These are phyloP conservation scores for Haematococcus sp. DNA, from an alignment of 139 green algal genomes.

Conservation along the genomic window DNA sequence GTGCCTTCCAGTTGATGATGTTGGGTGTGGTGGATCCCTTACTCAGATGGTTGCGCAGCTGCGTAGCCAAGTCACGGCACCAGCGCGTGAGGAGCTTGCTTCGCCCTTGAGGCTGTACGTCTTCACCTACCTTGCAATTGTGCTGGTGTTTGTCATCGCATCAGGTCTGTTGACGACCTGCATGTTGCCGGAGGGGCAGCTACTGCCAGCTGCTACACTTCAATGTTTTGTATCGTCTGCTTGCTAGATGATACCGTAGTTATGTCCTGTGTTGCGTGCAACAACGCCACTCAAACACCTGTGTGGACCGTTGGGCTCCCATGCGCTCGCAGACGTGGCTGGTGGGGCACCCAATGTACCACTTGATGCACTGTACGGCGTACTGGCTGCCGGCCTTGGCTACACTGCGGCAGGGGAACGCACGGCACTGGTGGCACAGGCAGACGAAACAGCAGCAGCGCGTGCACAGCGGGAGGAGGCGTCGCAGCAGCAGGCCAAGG, in stretches of 20 bases:
- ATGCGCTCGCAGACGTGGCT: background rate
- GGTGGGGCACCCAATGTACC: background rate
- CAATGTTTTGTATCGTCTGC: too few species aligned
- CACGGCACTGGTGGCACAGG: slow-evolving; percentile 5
- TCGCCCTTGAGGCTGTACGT: slow-evolving; percentile 6
- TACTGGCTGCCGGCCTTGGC: background rate
- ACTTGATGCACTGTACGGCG: slow-evolving; percentile 1
- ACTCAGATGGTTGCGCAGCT: slow-evolving; percentile 1
- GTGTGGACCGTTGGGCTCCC: background rate
- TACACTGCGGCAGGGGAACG: slow-evolving; percentile 14
- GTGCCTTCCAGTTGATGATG: too few species aligned
- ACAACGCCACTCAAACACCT: background rate
- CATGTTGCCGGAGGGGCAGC: background rate
- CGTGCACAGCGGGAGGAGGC: background rate
- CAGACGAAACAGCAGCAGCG: background rate
- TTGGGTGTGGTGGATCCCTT: background rate
- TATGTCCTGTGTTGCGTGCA: too few species aligned
- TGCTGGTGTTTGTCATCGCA: background rate
- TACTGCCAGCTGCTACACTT: too few species aligned
- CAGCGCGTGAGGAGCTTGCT: background rate
- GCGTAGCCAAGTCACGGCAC: background rate
- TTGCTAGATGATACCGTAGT: too few species aligned
- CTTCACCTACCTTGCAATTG: slow-evolving; percentile 13
- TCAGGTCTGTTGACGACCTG: background rate
- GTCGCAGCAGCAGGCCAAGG: background rate